Conservation (phyloP, 179 eudicot genomes). For the Carnegiea gigantea region DNA sequence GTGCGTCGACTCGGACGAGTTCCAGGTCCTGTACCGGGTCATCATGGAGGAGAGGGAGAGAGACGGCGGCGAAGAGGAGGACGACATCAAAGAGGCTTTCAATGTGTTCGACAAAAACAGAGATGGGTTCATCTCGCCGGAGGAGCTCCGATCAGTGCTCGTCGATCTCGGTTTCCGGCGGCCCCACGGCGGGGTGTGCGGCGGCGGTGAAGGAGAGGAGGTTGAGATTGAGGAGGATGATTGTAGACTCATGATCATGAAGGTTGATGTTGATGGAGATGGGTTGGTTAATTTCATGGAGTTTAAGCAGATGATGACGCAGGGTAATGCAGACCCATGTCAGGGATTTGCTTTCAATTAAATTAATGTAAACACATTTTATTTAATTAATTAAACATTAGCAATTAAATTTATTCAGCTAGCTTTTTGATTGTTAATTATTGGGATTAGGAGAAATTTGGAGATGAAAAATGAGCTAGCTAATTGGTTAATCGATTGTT, state of each 20-base stretch:
- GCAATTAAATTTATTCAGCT: neutral
- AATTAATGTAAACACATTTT: neutral
- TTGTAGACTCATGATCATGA: conserved; percentile 25
- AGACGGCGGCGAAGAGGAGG: neutral
- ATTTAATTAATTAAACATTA: no score
- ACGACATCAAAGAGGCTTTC: neutral
- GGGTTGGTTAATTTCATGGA: conserved; percentile 19
- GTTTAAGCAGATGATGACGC: conserved; percentile 19
- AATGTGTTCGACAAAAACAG: conserved; percentile 15
- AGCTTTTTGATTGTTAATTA: neutral
- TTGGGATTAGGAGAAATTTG: no score
- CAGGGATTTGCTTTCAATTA: neutral
- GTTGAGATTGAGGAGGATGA: conserved; percentile 7
- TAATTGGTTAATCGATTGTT: no score
- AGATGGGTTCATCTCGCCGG: conserved; percentile 23
- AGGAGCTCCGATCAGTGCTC: conserved; percentile 13
- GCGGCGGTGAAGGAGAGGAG: neutral
- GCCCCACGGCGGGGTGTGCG: neutral
- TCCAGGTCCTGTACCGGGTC: neutral
- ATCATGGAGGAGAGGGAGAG: neutral
- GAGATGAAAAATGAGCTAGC: no score
- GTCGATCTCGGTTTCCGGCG: conserved; percentile 11
- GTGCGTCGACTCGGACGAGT: neutral
- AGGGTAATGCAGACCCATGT: neutral
- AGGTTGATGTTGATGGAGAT: conserved; percentile 29